phyloP scores from a whole-genome alignment of 371 early-diverging fungal species.

The Phascolomyces articulosus region DNA sequence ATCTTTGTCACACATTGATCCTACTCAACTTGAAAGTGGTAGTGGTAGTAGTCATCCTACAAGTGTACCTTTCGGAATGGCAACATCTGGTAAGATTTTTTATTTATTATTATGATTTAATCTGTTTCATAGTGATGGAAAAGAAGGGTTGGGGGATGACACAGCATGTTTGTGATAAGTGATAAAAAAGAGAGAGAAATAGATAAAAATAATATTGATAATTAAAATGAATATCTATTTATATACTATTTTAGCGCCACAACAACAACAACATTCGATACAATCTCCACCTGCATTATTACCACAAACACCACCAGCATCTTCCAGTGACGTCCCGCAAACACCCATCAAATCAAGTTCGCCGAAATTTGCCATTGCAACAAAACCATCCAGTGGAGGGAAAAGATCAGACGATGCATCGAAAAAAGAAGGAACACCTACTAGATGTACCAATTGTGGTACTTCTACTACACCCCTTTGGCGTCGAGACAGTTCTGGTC shows the following conservation, averaged over 20 bases:
- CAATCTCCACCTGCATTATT: slow-evolving; percentile 3
- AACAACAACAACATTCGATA: background rate
- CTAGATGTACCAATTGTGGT: slow-evolving; percentile 85
- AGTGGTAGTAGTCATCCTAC: background rate
- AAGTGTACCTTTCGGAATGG: background rate
- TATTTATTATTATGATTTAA: background rate
- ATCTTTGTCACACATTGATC: slow-evolving; percentile 36
- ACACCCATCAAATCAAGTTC: slow-evolving; percentile 10
- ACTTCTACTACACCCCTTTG: slow-evolving; percentile 93
- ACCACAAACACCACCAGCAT: slow-evolving; percentile 7
- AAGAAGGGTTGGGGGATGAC: too few relatives aligned
- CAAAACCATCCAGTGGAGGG: background rate
- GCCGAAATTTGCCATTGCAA: slow-evolving; percentile 12
- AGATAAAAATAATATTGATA: background rate
- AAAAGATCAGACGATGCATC: slow-evolving; percentile 26
- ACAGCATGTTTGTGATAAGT: too few relatives aligned
- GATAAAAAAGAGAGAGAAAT: too few relatives aligned
- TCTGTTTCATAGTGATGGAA: slow-evolving; percentile 2
- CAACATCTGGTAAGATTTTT: slow-evolving; percentile 9
- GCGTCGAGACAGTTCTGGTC: slow-evolving; percentile 83
- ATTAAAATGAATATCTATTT: background rate
- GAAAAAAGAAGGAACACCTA: slow-evolving; percentile 32
- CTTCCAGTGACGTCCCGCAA: slow-evolving; percentile 8
- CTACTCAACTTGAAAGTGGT: slow-evolving; percentile 30
- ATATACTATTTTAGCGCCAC: background rate